A percentile compares a stretch with the other conserved stretches of the same genome.
Evolutionary conservation across 768 basidiomycete genomes (phyloP).

Genomic region (Psilocybe cyanescens): DNA sequence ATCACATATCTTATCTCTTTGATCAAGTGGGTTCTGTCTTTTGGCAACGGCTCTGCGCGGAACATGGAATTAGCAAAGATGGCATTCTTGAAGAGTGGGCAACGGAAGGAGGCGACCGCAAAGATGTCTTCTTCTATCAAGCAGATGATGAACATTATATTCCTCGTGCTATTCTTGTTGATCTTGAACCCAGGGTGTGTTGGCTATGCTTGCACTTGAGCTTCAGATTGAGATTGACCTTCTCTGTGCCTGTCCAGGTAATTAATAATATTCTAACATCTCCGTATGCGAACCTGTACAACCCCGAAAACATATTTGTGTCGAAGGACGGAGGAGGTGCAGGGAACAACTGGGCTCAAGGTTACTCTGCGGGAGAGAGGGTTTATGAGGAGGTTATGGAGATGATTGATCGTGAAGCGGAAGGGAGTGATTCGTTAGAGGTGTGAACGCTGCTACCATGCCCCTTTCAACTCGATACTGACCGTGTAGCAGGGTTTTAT

Average conservation of each 20-base stretch:
- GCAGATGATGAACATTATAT: conserved; percentile 99
- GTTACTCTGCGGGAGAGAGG: conserved; percentile 86
- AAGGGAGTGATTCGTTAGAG: conserved; percentile 18
- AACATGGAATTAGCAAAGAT: conserved; percentile 96
- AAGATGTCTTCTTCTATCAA: conserved; percentile 99
- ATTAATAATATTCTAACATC: conserved; percentile 94
- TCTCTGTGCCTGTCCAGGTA: conserved; percentile 56
- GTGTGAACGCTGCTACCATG: neutral
- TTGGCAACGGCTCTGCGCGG: conserved; percentile 98
- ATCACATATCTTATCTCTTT: conserved; percentile 5
- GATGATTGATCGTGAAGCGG: conserved; percentile 18
- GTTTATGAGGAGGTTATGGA: conserved; percentile 21
- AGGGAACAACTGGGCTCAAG: conserved; percentile 99
- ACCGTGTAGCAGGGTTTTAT: conserved; percentile 94
- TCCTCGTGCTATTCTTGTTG: conserved; percentile 93
- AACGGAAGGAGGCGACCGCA: conserved; percentile 92
- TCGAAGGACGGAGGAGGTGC: conserved; percentile 99
- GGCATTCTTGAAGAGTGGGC: conserved; percentile 98
- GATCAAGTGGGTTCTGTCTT: conserved; percentile 90
- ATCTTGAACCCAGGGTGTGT: conserved; percentile 93
- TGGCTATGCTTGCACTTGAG: neutral
- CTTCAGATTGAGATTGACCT: conserved; percentile 2
- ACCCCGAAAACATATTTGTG: conserved; percentile 96
- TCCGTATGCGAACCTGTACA: conserved; percentile 89
- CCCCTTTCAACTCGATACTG: neutral